phyloP scores from a whole-genome alignment of 345 rosid genomes.

The Brassica nigra region DNA sequence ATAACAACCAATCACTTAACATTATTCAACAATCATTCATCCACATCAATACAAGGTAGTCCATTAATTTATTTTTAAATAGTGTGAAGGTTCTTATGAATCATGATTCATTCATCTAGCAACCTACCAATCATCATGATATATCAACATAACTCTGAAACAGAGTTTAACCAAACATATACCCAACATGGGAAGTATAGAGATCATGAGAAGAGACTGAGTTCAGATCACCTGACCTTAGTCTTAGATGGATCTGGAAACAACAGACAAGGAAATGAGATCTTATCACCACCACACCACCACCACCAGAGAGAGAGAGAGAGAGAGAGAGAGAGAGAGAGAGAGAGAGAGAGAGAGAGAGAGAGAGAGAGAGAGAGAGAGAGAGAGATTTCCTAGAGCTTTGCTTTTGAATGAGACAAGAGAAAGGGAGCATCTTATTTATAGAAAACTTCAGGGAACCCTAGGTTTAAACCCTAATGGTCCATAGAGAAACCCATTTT shows the following conservation, averaged over 20 bases:
- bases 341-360: not conserved
- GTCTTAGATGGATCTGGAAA: not conserved
- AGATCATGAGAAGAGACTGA: not conserved
- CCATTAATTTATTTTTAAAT: too few species aligned
- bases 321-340: not conserved
- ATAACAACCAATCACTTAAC: too few species aligned
- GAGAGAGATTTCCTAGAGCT: not conserved
- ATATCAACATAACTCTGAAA: not conserved
- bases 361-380: not conserved
- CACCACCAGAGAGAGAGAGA: too few species aligned
- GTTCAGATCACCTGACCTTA: not conserved
- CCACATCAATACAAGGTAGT: too few species aligned
- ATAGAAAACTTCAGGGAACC: not conserved
- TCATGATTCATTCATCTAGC: too few species aligned
- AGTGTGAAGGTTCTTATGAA: too few species aligned
- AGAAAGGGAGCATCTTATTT: not conserved
- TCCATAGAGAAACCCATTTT: not conserved
- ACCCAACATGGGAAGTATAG: too few species aligned
- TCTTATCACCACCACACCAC: not conserved
- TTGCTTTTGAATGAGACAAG: not conserved
- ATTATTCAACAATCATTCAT: too few species aligned
- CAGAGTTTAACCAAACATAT: not conserved
- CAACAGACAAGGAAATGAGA: too few species aligned
- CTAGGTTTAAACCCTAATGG: not conserved
- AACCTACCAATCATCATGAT: too few species aligned